Conservation (phyloP, 2,329 filamentous ascomycete genomes). For the Massarina eburnea region DNA sequence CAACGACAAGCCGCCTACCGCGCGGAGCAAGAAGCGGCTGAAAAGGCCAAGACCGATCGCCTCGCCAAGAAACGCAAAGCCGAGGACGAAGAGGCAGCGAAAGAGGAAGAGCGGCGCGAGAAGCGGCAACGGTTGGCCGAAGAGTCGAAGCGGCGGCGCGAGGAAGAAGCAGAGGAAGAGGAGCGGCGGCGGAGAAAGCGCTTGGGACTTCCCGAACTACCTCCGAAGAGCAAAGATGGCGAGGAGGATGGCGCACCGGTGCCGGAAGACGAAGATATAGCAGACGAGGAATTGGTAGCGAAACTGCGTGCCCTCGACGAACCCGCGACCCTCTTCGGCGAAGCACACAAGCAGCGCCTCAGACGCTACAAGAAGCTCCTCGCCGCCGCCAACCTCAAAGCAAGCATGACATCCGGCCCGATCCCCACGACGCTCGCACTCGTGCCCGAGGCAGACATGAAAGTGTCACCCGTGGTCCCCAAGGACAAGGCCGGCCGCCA, state of each 20-base stretch:
- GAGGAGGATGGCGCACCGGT: slow-evolving; percentile 46
- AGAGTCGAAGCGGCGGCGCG: slow-evolving; percentile 68
- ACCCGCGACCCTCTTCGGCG: slow-evolving; percentile 77
- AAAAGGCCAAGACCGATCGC: slow-evolving; percentile 69
- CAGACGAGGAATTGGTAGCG: slow-evolving; percentile 67
- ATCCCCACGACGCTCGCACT: slow-evolving; percentile 83
- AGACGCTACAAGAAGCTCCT: slow-evolving; percentile 69
- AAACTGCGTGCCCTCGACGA: slow-evolving; percentile 73
- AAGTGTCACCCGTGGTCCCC: slow-evolving; percentile 64
- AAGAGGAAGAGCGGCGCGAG: slow-evolving; percentile 71
- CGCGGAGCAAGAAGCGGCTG: slow-evolving; percentile 75
- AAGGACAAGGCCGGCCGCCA: slow-evolving; percentile 65
- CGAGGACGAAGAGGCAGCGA: slow-evolving; percentile 79
- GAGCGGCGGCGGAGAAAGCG: slow-evolving; percentile 73
- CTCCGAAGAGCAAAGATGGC: slow-evolving; percentile 51
- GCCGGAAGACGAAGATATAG: slow-evolving; percentile 62
- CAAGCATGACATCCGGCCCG: slow-evolving; percentile 68
- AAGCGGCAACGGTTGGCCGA: slow-evolving; percentile 81
- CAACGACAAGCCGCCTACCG: slow-evolving; percentile 77
- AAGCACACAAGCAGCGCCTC: slow-evolving; percentile 69
- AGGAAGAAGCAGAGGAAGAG: slow-evolving; percentile 72
- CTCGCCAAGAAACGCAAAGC: slow-evolving; percentile 79
- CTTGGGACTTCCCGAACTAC: slow-evolving; percentile 76
- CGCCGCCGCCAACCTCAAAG: slow-evolving; percentile 44
- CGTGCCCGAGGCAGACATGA: slow-evolving; percentile 86